Base-by-base conservation (phyloP, 768 basidiomycete species). In the Mycena albidolilacea region DNA sequence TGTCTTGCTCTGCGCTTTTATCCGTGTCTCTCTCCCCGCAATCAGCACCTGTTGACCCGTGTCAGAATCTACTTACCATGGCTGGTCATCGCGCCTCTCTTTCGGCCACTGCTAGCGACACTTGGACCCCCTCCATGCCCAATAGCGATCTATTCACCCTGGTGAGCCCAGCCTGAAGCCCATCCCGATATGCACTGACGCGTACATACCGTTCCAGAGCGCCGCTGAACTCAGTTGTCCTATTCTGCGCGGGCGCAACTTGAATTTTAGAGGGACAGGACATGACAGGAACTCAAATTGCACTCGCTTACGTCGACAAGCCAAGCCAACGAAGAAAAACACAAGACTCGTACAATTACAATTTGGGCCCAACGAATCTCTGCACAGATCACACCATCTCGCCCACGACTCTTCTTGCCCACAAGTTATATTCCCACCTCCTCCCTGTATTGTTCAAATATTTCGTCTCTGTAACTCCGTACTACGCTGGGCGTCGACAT, bases 141-240 rank as follows among this genome's bases (percentile, higher is more conserved):
- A 70, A 70, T 39, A 70, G 69, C 38, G 69, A 70, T 37, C 61
- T 62, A 9, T 70, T n/a, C 38, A 70, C 52, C 3, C 41, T 63
- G 1, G 69, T 70, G 57, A 70, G 69, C 12, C 10, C 17, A 17
- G 6, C 44, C 6, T 46, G 30, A 30, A 30, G 44, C n/a, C 19
- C 21, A 46, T 46, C 30, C 48, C 23, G 12, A 5, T 39, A 8
- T 54, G 35, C 50, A n/a, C 52, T 70, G 37, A 61, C 43, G 15
- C 38, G 21, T 41, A 30, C 30, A 30, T 30, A 12, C 59, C 19
- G 19, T 58, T 4, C 52, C 44, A 70, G 69, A 69, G 21, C 39
- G 60, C 69, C 14, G 46, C 14, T 57, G 9, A 67, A 30, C 30
- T 30, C 30, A 30, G 30, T 67, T 21, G 59, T n/a, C 69, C 60